Percentiles rank a stretch among this genome's conserved stretches.
Conservation (phyloP, 768 basidiomycete genomes). For the Phaeotremella skinneri region DNA sequence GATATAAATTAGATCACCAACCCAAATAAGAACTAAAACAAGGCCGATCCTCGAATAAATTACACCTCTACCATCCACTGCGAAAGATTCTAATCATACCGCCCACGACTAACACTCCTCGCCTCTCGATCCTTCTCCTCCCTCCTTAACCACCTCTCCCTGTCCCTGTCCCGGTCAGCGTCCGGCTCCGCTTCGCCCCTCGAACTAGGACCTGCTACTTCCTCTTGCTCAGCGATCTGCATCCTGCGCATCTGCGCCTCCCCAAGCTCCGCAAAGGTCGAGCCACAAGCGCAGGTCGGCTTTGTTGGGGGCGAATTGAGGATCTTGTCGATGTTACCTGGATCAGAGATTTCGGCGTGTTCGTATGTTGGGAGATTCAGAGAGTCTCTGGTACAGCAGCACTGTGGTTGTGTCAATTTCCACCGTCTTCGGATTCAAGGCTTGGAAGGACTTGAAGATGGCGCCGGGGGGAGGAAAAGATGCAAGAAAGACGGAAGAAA, state of each 20-base stretch:
- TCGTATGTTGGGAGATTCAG: constrained; percentile 32
- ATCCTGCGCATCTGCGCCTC: constrained; percentile 36
- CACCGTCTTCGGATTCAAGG: neutral
- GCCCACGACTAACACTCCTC: neutral
- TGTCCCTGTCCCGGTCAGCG: neutral
- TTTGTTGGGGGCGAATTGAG: constrained; percentile 23
- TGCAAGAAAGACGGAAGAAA: too few species aligned
- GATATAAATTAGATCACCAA: too few species aligned
- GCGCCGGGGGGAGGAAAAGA: too few species aligned
- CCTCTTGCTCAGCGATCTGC: constrained; percentile 25
- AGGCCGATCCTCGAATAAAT: too few species aligned
- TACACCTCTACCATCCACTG: too few species aligned
- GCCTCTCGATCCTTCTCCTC: constrained; percentile 2
- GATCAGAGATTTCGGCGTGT: constrained; percentile 2
- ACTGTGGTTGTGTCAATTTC: constrained; percentile 13
- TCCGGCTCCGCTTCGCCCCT: neutral
- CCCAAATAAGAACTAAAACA: too few species aligned
- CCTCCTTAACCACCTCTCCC: neutral
- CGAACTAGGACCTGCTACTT: constrained; percentile 8
- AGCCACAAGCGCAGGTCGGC: constrained; percentile 37
- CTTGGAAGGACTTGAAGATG: neutral
- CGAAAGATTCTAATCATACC: constrained; percentile 6
- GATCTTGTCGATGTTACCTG: constrained; percentile 28
- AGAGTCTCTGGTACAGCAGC: constrained; percentile 20
- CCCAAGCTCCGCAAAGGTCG: constrained; percentile 34